These are phyloP conservation scores for Termitomyces sp. DNA, from an alignment of 768 basidiomycete genomes.

Conservation along the genomic window DNA sequence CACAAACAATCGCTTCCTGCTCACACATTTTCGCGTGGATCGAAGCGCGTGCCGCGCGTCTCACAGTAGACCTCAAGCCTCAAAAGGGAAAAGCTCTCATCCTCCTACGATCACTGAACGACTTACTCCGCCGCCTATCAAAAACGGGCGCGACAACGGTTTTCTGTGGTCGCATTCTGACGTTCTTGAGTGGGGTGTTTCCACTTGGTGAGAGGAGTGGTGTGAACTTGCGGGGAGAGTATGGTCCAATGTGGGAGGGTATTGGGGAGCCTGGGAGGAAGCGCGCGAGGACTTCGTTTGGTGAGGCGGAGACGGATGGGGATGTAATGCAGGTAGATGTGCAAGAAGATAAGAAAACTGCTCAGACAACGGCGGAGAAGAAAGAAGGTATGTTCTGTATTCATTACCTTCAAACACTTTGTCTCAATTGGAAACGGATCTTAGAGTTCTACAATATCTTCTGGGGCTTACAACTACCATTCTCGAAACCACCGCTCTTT, in stretches of 20 bases:
- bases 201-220: slow-evolving; percentile 87
- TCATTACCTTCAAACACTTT: background rate
- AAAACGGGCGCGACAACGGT: slow-evolving; percentile 83
- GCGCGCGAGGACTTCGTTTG: slow-evolving; percentile 25
- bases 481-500: slow-evolving; percentile 78
- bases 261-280: slow-evolving; percentile 38
- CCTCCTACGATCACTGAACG: slow-evolving; percentile 82
- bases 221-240: slow-evolving; percentile 88
- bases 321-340: slow-evolving; percentile 65
- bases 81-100: slow-evolving; percentile 87
- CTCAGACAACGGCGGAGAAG: slow-evolving; percentile 35
- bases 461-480: slow-evolving; percentile 85
- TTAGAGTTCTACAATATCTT: slow-evolving; percentile 83
- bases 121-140: slow-evolving; percentile 80
- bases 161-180: slow-evolving; percentile 87
- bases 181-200: slow-evolving; percentile 82
- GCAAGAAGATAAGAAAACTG: slow-evolving; percentile 32
- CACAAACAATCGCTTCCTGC: slow-evolving; percentile 81
- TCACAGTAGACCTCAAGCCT: slow-evolving; percentile 78
- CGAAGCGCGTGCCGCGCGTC: slow-evolving; percentile 62
- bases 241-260: slow-evolving; percentile 75
- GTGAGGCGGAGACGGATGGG: slow-evolving; percentile 22
- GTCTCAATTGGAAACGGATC: background rate
- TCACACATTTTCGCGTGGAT: slow-evolving; percentile 89
- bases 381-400: slow-evolving; percentile 53